These are phyloP conservation scores for Dioscorea alata DNA, from an alignment of 106 monocot species.

Conservation along the genomic window DNA sequence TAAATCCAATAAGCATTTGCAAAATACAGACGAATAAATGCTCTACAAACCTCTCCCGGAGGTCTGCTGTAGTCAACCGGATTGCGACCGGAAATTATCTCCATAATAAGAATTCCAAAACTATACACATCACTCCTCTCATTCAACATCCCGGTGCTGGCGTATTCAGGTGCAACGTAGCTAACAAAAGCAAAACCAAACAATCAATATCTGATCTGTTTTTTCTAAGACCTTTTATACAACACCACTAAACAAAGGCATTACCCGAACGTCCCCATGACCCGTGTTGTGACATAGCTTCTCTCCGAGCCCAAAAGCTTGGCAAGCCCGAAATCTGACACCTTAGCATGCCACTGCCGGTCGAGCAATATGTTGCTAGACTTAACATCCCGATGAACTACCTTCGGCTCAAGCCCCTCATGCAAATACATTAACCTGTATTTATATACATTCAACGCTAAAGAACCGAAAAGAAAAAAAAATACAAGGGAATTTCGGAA, in stretches of 20 bases:
- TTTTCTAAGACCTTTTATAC: too few relatives aligned
- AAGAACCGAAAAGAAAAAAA: too few relatives aligned
- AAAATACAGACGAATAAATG: not conserved
- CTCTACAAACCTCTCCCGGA: conserved; percentile 17
- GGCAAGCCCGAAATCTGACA: conserved; percentile 19
- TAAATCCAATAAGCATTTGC: not conserved
- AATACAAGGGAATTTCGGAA: too few relatives aligned
- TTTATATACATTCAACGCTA: not conserved
- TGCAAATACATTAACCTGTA: conserved; percentile 18
- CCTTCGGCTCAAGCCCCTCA: conserved; percentile 17
- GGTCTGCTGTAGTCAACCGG: conserved; percentile 22
- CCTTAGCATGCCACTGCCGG: conserved; percentile 9
- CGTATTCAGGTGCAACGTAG: conserved; percentile 21
- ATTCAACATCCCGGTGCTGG: conserved; percentile 27
- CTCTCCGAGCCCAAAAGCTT: conserved; percentile 18
- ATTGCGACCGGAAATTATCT: conserved; percentile 17
- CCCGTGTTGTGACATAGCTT: conserved; percentile 12
- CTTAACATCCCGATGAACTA: conserved; percentile 18
- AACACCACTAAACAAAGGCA: not conserved
- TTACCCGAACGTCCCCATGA: conserved; percentile 19
- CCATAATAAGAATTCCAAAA: conserved; percentile 27
- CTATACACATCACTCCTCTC: conserved; percentile 29
- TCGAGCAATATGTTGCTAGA: conserved; percentile 21
- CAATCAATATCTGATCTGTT: too few relatives aligned
- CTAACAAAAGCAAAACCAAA: not conserved